Base-by-base conservation (phyloP, 495 filamentous ascomycete species). In the Aspergillus ostianus region DNA sequence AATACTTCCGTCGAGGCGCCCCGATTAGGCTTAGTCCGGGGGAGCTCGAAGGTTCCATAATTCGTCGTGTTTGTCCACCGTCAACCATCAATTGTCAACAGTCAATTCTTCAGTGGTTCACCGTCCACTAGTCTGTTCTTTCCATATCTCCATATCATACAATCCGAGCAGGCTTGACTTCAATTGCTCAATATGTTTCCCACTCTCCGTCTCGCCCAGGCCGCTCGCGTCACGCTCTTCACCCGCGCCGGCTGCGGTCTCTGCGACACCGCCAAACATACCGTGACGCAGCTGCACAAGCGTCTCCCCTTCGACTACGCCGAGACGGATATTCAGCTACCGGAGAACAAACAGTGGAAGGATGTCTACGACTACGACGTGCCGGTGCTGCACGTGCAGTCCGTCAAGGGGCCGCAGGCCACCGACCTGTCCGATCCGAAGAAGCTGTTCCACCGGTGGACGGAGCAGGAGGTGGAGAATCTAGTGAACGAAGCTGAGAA, bases 301-400 rank as follows among this genome's bases (percentile, higher is more conserved):
- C 78, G 78, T 15, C 78, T 84, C 44, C 84, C 84, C 0, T 93
- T 96, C 70, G 84, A 81, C 45, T 96, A 90, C 70, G 72, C 80
- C n/a, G 90, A 96, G 70, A 78, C 90, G 48, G 85, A 97, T 70
- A 89, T 97, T 19, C 86, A 92, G 83, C 77, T 78, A 30, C 77
- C 82, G 0, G 83, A 77, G 45, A 80, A 84, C 44, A 82, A 87
- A 62, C 59, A 72, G 27, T 96, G 92, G 92, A 89, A 84, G 66
- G 82, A 88, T 68, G 70, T 90, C 15, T 97, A 97, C 67, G 92
- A 95, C 23, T 93, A 95, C 68, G 92, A 97, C 67, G 88, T 91
- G 0, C 92, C 92, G 3, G 92, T 97, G 52, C 87, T 96, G 13
- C 92, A 96, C 68, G 73, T 82, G 13, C 77, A 83, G 41, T 66